Percentiles rank a stretch among this genome's conserved stretches.
Evolutionary conservation across 2,329 filamentous ascomycete species (phyloP).

Genomic region (Talaromyces sp.): DNA sequence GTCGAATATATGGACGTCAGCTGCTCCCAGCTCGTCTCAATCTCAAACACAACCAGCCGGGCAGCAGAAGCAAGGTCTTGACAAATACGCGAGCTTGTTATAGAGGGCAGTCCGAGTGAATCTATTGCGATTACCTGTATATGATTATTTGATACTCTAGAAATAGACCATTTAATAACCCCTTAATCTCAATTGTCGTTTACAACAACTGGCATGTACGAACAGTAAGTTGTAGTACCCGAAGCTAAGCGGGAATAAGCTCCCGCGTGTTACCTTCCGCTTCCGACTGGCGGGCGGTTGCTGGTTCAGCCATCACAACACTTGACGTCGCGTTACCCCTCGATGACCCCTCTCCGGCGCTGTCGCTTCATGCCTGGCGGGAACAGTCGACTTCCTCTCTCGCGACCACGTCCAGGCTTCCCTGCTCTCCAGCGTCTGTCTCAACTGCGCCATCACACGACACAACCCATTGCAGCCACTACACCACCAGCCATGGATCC

Average conservation of each 20-base stretch:
- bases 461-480: not conserved
- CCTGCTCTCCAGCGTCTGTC: slow-evolving; percentile 6
- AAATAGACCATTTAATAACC: not conserved
- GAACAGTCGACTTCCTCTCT: slow-evolving; percentile 15
- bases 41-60: slow-evolving; percentile 21
- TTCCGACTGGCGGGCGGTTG: not conserved
- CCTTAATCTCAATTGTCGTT: not conserved
- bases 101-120: slow-evolving; percentile 25
- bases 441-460: slow-evolving; percentile 11
- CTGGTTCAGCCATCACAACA: not conserved
- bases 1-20: slow-evolving; percentile 15
- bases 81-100: slow-evolving; percentile 54
- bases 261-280: not conserved
- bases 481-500: slow-evolving; percentile 30
- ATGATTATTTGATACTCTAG: not conserved
- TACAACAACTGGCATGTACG: not conserved
- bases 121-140: slow-evolving; percentile 2
- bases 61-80: slow-evolving; percentile 40
- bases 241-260: not conserved
- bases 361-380: slow-evolving; percentile 15
- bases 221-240: not conserved
- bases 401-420: slow-evolving; percentile 9
- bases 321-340: not conserved
- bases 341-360: slow-evolving; percentile 19
- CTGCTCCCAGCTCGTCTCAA: slow-evolving; percentile 20